These are phyloP conservation scores for Stentor roeselii DNA, from an alignment of 73 alveolate genomes.

Conservation along the genomic window DNA sequence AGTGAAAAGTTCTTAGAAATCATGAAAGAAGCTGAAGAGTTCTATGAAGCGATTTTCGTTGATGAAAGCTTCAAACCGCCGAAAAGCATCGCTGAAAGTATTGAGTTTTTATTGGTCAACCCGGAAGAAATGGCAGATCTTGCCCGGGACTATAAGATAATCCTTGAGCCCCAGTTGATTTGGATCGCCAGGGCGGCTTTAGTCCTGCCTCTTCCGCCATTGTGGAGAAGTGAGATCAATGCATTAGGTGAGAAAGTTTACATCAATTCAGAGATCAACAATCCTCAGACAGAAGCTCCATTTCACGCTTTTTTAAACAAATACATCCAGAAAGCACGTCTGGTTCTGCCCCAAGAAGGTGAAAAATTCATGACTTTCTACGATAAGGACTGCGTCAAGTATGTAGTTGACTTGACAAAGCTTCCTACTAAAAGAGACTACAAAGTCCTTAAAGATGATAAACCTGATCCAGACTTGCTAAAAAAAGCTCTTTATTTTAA, in stretches of 20 bases:
- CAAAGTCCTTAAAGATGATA: neutral
- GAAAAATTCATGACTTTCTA: constrained; percentile 12
- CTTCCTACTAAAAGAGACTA: neutral
- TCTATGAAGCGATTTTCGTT: neutral
- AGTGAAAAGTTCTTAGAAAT: neutral
- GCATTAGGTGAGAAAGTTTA: neutral
- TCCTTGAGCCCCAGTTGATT: neutral
- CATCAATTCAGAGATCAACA: neutral
- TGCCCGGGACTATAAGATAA: neutral
- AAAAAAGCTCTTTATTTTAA: neutral
- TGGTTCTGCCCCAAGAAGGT: neutral
- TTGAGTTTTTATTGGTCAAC: neutral
- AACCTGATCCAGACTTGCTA: constrained; percentile 14
- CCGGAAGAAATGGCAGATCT: constrained; percentile 1
- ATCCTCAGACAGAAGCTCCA: neutral
- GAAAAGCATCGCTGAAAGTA: neutral
- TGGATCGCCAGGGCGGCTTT: constrained; percentile 26
- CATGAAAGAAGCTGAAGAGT: constrained; percentile 15
- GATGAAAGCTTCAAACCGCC: neutral
- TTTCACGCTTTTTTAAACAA: neutral
- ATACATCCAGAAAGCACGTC: neutral
- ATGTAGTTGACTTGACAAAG: neutral
- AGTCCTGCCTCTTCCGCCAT: constrained; percentile 24
- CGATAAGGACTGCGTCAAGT: neutral
- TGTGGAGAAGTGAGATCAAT: neutral